Evolutionary conservation across 2,329 filamentous ascomycete species (phyloP).

Genomic region (Didymella glomerata): DNA sequence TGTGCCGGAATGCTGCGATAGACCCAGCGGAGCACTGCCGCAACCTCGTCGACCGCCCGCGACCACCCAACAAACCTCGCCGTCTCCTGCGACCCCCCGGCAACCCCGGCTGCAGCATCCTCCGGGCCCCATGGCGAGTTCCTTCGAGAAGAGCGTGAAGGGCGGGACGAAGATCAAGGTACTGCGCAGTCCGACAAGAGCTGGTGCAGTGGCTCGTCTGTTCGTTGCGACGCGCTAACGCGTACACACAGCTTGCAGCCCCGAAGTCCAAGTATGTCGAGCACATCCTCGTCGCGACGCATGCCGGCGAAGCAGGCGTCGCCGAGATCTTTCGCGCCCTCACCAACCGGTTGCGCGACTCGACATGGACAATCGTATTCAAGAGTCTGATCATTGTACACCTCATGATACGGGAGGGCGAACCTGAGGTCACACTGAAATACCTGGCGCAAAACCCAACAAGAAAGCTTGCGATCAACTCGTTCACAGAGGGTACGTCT

Average conservation of each 20-base stretch:
- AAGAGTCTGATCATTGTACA: slow-evolving; percentile 96
- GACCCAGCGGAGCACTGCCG: slow-evolving; percentile 29
- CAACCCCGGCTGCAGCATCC: slow-evolving; percentile 23
- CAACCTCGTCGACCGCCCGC: slow-evolving; percentile 21
- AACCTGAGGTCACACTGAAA: slow-evolving; percentile 84
- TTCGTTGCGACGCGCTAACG: slow-evolving; percentile 32
- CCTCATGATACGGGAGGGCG: slow-evolving; percentile 95
- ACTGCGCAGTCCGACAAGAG: slow-evolving; percentile 13
- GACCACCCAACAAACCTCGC: slow-evolving; percentile 22
- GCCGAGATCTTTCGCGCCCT: slow-evolving; percentile 94
- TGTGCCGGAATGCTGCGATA: slow-evolving; percentile 44
- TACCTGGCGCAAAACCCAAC: slow-evolving; percentile 81
- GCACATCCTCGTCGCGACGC: slow-evolving; percentile 93
- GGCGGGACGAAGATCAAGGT: slow-evolving; percentile 98
- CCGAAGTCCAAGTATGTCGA: slow-evolving; percentile 99
- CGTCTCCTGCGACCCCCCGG: slow-evolving; percentile 20
- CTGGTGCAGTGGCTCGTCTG: slow-evolving; percentile 3
- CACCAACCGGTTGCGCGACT: slow-evolving; percentile 87
- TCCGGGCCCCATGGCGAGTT: slow-evolving; percentile 71
- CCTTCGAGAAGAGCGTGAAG: slow-evolving; percentile 99
- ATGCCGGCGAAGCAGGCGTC: slow-evolving; percentile 92
- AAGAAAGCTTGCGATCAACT: slow-evolving; percentile 84
- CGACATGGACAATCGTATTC: slow-evolving; percentile 99
- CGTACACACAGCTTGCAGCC: slow-evolving; percentile 75
- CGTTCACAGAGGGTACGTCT: slow-evolving; percentile 85